These are phyloP conservation scores for Maudiozyma bulderi DNA, from an alignment of 805 yeast genomes.

Conservation along the genomic window DNA sequence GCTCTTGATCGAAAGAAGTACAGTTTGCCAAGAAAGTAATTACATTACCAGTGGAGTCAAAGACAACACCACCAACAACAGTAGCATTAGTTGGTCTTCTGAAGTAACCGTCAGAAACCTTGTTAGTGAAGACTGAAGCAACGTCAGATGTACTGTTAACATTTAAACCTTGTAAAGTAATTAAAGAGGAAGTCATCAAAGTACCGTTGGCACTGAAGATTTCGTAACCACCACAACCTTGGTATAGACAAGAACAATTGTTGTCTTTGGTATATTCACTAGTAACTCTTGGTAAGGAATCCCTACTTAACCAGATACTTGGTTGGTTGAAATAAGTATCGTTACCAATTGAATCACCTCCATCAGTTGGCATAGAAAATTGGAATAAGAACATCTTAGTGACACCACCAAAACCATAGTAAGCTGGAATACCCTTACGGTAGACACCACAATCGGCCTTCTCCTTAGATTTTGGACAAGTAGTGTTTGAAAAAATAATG, in stretches of 20 bases:
- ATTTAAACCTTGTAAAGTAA: constrained; percentile 45
- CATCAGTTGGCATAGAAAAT: constrained; percentile 54
- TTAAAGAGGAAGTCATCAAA: constrained; percentile 55
- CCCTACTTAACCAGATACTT: constrained; percentile 63
- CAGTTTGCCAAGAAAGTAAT: constrained; percentile 48
- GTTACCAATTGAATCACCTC: constrained; percentile 24
- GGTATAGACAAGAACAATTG: constrained; percentile 61
- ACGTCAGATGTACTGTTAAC: constrained; percentile 7
- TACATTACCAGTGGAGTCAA: constrained; percentile 50
- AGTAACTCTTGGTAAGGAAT: constrained; percentile 60
- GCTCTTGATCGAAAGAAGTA: constrained; percentile 37
- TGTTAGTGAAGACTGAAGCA: background rate
- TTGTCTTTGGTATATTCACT: constrained; percentile 42
- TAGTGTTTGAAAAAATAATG: constrained; percentile 44
- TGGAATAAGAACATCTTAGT: constrained; percentile 62
- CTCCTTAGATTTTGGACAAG: constrained; percentile 43
- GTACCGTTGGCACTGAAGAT: constrained; percentile 34
- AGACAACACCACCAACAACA: constrained; percentile 65
- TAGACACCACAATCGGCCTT: constrained; percentile 63
- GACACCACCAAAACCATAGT: constrained; percentile 54
- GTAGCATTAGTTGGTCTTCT: constrained; percentile 39
- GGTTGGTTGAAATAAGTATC: constrained; percentile 42
- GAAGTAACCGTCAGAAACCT: constrained; percentile 36
- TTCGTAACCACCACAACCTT: constrained; percentile 70
- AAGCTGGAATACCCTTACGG: constrained; percentile 59